phyloP scores from a whole-genome alignment of 208 protist genomes.

The Acanthamoeba healyi region DNA sequence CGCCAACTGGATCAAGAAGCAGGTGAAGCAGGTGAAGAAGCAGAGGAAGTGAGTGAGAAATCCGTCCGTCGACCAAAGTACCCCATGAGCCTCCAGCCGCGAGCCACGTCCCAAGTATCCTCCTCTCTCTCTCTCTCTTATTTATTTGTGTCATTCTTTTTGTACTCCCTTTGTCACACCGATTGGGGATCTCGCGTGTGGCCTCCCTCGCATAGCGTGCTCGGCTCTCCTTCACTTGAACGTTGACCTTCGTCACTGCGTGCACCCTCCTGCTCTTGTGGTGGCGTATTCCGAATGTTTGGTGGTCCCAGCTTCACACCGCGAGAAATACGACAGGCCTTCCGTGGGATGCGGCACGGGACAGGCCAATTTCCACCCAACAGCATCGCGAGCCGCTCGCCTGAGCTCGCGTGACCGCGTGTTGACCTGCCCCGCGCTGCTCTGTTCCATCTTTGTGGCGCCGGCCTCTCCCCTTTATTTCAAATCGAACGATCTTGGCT shows the following conservation, averaged over 20 bases:
- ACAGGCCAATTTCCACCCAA: background rate
- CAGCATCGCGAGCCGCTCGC: too few relatives aligned
- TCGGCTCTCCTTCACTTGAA: too few relatives aligned
- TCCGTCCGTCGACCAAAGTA: too few relatives aligned
- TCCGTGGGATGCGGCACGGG: background rate
- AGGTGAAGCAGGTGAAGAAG: background rate
- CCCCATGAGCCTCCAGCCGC: background rate
- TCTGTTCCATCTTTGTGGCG: background rate
- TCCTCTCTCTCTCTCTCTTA: background rate
- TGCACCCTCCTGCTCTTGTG: too few relatives aligned
- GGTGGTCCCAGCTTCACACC: background rate
- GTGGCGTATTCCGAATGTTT: background rate
- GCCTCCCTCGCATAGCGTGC: too few relatives aligned
- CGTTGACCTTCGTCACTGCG: too few relatives aligned
- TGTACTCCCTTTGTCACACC: background rate
- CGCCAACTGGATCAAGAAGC: slow-evolving; percentile 59
- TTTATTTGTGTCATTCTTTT: background rate
- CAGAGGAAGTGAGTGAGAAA: too few relatives aligned
- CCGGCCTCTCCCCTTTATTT: too few relatives aligned
- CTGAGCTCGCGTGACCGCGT: too few relatives aligned
- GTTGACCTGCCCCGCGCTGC: too few relatives aligned
- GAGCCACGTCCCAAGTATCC: background rate
- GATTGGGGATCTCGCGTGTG: background rate
- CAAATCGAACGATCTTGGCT: too few relatives aligned
- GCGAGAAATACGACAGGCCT: background rate